phyloP scores from a whole-genome alignment of 2,329 filamentous ascomycete species.

The Fusarium xyrophilum region DNA sequence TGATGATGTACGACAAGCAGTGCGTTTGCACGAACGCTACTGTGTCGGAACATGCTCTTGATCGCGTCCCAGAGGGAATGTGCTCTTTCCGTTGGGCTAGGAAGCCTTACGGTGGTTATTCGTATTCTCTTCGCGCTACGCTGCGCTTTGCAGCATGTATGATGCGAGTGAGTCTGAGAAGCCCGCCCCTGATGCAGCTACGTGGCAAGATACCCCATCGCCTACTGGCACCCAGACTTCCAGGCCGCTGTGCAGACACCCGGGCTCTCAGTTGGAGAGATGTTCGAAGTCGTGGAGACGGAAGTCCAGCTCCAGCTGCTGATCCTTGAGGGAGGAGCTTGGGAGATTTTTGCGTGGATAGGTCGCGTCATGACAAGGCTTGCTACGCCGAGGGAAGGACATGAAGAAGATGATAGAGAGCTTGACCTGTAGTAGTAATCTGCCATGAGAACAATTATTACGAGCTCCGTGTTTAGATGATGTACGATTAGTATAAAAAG shows the following conservation, averaged over 20 bases:
- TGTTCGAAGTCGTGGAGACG: fast-evolving
- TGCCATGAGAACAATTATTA: too few relatives aligned
- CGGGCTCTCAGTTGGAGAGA: fast-evolving
- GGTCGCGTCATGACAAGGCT: neutral
- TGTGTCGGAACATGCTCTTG: neutral
- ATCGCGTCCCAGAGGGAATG: neutral
- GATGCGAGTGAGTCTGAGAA: neutral
- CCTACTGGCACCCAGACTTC: fast-evolving
- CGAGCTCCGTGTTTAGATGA: too few relatives aligned
- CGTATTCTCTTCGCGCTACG: neutral
- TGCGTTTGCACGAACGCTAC: neutral
- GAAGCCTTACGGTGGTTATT: neutral
- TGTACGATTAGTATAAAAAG: too few relatives aligned
- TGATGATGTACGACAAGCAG: neutral
- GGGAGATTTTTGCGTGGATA: neutral
- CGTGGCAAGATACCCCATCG: fast-evolving
- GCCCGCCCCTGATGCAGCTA: neutral
- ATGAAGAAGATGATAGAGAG: neutral
- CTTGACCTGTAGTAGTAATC: neutral
- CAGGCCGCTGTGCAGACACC: fast-evolving
- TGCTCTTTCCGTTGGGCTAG: neutral
- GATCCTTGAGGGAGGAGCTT: neutral
- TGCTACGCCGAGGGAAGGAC: neutral
- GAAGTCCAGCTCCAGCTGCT: neutral
- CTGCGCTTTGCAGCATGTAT: neutral